Base-by-base conservation (phyloP, 148 eudicot species). In the Polygonum maritimum region DNA sequence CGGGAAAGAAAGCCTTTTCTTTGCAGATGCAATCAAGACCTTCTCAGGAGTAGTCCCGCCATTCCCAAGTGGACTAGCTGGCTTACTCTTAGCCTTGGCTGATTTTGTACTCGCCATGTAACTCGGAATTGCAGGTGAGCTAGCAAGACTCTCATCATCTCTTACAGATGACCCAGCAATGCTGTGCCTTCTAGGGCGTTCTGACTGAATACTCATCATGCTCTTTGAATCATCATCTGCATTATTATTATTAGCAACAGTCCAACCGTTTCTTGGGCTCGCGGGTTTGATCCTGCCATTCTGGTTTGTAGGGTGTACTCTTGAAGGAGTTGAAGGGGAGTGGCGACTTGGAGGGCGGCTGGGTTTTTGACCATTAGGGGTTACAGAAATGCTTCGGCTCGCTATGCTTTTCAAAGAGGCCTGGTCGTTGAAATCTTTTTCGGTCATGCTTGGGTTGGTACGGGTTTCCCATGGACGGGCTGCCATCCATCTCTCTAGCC, bases 401-500 rank as follows among this genome's bases (percentile, higher is more conserved):
- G 78, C 51, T 7, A 78, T 72, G 63, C 87, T 88, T 75, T 88
- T 83, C 26, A 84, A 57, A 2, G 94, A 82, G 73, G 79, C 76
- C 5, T 80, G 82, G 58, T 92, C 90, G 19, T 82, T 83, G 10
- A 63, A 71, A 44, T 88, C 92, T 76, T 83, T 88, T 1, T 82
- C 82, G 0, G 58, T 19, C 40, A 75, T 57, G 80, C 80, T 80
- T 45, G 19, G 71, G 79, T 75, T 62, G 78, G 80, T 81, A 75
- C 80, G 77, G 52, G 81, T 65, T 81, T 91, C 97, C 97, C 91
- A 91, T 81, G 98, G 98, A 40, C 94, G 89, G 22, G 89, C 85
- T 5, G 93, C 92, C 97, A 91, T 94, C 98, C 98, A 94, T 49
- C 97, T 76, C 65, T 94, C 98, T 80, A 94, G 79, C 98, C 98